Evolutionary conservation across 768 basidiomycete genomes (phyloP).

Genomic region (Nidula microcarpa): DNA sequence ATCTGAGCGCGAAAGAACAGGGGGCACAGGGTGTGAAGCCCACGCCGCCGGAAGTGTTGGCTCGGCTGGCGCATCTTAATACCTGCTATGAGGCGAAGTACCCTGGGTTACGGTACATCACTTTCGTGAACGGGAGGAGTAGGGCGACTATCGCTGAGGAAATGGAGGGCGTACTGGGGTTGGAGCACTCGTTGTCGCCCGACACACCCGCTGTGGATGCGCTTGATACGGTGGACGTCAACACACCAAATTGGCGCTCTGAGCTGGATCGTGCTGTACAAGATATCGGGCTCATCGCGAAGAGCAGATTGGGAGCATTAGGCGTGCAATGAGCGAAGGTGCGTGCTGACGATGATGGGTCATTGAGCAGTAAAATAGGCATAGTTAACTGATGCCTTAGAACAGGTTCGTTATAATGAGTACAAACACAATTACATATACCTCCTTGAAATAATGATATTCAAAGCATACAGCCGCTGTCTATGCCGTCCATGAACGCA

Average conservation of each 20-base stretch:
- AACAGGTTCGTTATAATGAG: not conserved
- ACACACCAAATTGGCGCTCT: slow-evolving; percentile 48
- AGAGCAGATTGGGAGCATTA: slow-evolving; percentile 54
- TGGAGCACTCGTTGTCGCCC: slow-evolving; percentile 47
- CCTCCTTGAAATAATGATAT: not conserved
- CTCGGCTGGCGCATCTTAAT: slow-evolving; percentile 72
- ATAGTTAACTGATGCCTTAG: too few relatives aligned
- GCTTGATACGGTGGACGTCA: slow-evolving; percentile 31
- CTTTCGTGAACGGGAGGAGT: slow-evolving; percentile 85
- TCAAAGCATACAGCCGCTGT: not conserved
- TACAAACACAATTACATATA: slow-evolving; percentile 2
- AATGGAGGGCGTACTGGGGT: slow-evolving; percentile 66
- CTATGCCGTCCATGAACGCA: slow-evolving; percentile 4
- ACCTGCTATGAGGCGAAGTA: slow-evolving; percentile 70
- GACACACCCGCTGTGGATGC: slow-evolving; percentile 33
- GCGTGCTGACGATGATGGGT: not conserved
- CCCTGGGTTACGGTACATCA: slow-evolving; percentile 81
- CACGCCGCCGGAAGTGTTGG: slow-evolving; percentile 73
- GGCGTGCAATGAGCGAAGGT: slow-evolving; percentile 24
- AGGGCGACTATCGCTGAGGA: slow-evolving; percentile 70
- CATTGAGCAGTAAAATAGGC: too few relatives aligned
- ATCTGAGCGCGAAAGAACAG: slow-evolving; percentile 79
- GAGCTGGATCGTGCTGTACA: slow-evolving; percentile 72
- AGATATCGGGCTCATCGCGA: slow-evolving; percentile 77
- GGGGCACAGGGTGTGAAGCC: slow-evolving; percentile 42